These are phyloP conservation scores for Physaria fendleri DNA, from an alignment of 345 rosid species.

Conservation along the genomic window DNA sequence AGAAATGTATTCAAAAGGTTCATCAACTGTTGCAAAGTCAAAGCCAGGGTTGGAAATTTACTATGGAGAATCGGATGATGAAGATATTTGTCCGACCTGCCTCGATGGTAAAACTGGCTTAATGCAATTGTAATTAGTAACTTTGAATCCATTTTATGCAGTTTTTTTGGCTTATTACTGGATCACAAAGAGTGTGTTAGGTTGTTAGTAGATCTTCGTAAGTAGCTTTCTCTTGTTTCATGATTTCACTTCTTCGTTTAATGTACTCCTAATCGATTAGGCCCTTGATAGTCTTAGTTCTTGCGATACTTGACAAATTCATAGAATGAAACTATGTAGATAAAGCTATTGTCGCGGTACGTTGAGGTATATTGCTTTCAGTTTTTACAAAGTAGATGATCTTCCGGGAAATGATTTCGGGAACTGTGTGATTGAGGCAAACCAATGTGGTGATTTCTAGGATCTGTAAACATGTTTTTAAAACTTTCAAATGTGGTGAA, in stretches of 20 bases:
- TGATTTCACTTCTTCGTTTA: neutral
- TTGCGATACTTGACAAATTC: neutral
- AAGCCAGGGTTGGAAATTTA: constrained; percentile 47
- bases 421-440: too few relatives aligned
- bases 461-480: too few relatives aligned
- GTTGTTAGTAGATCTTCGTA: neutral
- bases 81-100: constrained; percentile 94
- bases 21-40: constrained; percentile 36
- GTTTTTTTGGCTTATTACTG: neutral
- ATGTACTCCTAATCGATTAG: neutral
- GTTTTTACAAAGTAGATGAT: too few relatives aligned
- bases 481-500: too few relatives aligned
- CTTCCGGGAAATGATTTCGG: too few relatives aligned
- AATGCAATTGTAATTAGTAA: neutral
- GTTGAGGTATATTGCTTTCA: too few relatives aligned
- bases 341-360: too few relatives aligned
- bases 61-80: constrained; percentile 66
- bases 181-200: neutral
- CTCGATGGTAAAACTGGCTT: constrained; percentile 63
- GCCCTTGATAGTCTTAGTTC: neutral
- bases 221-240: neutral
- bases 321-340: neutral
- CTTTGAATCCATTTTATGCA: neutral
- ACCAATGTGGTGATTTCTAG: too few relatives aligned
- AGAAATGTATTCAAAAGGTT: constrained; percentile 47